Base-by-base conservation (phyloP, 2,329 filamentous ascomycete species). In the Verticillium albo-atrum region DNA sequence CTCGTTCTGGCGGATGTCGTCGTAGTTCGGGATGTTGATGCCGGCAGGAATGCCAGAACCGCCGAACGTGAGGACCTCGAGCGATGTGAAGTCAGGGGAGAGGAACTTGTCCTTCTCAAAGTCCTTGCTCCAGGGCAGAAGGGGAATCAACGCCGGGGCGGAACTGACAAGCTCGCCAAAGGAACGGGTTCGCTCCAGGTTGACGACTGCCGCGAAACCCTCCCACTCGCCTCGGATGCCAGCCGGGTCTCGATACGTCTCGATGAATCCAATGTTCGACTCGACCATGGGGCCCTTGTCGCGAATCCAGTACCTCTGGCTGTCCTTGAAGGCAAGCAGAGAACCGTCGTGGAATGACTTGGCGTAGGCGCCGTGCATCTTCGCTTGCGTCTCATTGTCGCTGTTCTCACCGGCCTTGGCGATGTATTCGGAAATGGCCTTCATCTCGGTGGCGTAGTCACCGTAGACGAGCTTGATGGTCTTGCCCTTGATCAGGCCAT, bases 101-200 rank as follows among this genome's bases (percentile, higher is more conserved):
- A 96, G 77, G 75, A 99, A 99, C 69, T 90, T 92, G 78, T 97
- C 93, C 75, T 98, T 98, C 72, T 99, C 95, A 65, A 98, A 99
- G 0, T 91, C 90, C 54, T 85, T 83, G 35, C 81, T 79, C 95
- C 95, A 99, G 0, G 95, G 95, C 15, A 99, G 79, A 63, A 96
- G 86, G 6, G 92, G 91, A 56, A 99, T 97, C 71, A 97, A 88
- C 53, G 80, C 79, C 12, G 92, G 89, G 0, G 95, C 93, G 27
- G 88, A 88, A 23, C 88, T 82, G 4, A 98, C 95, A 1, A 98
- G 84, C 66, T 90, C 89, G 7, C 89, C 89, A 70, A 98, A 98
- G 1, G 93, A 91, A 60, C 84, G 85, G 1, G 94, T 99, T 23
- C 94, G 88, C 72, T 97, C 94, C 69, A 94, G 70, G 55, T 64